Base-by-base conservation (phyloP, 768 basidiomycete genomes). In the Amanita rubescens region DNA sequence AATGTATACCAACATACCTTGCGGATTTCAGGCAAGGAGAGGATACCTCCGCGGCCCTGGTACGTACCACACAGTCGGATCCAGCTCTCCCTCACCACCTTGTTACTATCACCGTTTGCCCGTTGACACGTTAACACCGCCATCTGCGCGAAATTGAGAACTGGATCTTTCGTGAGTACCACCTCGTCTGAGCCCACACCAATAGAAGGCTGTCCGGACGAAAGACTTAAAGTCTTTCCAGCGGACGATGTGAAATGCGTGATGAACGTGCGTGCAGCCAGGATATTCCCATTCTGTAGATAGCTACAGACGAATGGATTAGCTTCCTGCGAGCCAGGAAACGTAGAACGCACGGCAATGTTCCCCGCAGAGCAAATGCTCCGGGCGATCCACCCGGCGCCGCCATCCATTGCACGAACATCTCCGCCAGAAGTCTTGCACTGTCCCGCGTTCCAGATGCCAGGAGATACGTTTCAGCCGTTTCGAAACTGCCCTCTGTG, bases 191-290 rank as follows among this genome's bases (percentile, higher is more conserved):
- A 64, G 42, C 77, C 78, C 5, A 81, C 73, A 19, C 73, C 65
- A 42, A 87, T 69, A n/a, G 76, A 70, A 9, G 69, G 60, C 22
- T 71, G 69, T 57, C 75, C 67, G 45, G 74, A 61, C 37, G 77
- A 50, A 7, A 60, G 74, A 10, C 77, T 72, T 51, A 77, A 65
- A 15, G 74, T 67, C 17, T 75, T 63, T 43, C 85, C 73, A 5
- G 90, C 70, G 53, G 80, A 79, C 47, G 84, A 75, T 45, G 85
- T 75, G 66, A 88, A 92, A 46, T 84, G 80, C n/a, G 77, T 74
- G 65, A 95, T 84, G 75, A 97, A 96, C n/a, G 87, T 82, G n/a
- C 83, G 82, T 3, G 95, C 90, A 3, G 90, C 90, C n/a, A 92
- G 81, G 62, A 99, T 86, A 58, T 93, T 93, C 14, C 91, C 90